A percentile compares a stretch with the other conserved stretches of the same genome.
Conservation (phyloP, 495 filamentous ascomycete genomes). For the Parmelia sp. region DNA sequence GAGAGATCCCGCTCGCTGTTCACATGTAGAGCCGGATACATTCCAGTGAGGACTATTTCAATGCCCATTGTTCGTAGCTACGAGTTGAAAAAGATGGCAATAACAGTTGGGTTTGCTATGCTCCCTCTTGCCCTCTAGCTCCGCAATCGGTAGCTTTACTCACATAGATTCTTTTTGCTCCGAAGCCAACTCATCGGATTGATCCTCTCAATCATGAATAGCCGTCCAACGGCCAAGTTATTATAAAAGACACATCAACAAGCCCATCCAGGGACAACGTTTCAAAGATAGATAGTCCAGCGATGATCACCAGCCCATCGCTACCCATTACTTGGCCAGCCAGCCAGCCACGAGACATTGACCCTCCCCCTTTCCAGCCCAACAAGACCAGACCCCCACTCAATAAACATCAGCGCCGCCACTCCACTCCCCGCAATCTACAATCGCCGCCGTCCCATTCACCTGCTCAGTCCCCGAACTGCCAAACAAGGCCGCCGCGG, state of each 20-base stretch:
- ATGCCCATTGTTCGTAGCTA: no score
- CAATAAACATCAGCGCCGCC: background rate
- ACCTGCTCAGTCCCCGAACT: slow-evolving; percentile 28
- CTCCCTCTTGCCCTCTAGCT: no score
- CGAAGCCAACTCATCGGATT: no score
- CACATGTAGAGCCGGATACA: no score
- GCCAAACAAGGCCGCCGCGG: slow-evolving; percentile 31
- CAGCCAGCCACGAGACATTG: background rate
- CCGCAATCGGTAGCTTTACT: no score
- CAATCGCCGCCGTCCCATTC: slow-evolving; percentile 29
- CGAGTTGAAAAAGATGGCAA: no score
- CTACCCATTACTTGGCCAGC: background rate
- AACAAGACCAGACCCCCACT: background rate
- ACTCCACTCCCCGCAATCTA: slow-evolving; percentile 24
- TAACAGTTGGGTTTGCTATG: no score
- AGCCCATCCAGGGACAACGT: background rate
- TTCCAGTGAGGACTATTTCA: no score
- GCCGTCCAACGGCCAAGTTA: background rate
- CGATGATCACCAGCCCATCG: background rate
- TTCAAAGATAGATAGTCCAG: background rate
- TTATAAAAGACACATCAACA: background rate
- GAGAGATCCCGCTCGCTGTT: no score
- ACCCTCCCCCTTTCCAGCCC: background rate
- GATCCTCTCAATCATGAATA: background rate
- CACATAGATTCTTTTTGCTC: no score